phyloP scores from a whole-genome alignment of 2,329 filamentous ascomycete species.

The Thermothelomyces thermophilus region DNA sequence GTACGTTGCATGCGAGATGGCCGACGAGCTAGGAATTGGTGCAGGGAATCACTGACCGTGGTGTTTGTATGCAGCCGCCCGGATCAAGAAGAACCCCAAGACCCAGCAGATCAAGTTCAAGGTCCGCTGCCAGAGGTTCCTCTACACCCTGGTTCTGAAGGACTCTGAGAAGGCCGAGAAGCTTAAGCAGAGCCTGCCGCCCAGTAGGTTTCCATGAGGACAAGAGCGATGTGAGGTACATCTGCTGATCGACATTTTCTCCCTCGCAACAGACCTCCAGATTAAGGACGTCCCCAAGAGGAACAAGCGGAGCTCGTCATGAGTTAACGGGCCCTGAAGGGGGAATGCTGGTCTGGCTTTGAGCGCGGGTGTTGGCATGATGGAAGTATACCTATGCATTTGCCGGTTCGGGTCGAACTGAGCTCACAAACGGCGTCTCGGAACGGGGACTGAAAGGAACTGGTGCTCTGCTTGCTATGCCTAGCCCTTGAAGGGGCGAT shows the following conservation, averaged over 20 bases:
- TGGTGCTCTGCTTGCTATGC: slow-evolving; percentile 26
- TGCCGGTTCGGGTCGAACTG: slow-evolving; percentile 28
- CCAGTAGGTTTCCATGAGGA: slow-evolving; percentile 58
- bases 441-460: slow-evolving; percentile 37
- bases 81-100: slow-evolving; percentile 94
- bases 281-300: slow-evolving; percentile 50
- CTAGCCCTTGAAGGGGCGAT: slow-evolving; percentile 26
- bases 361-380: slow-evolving; percentile 23
- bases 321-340: slow-evolving; percentile 9
- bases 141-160: slow-evolving; percentile 98
- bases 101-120: slow-evolving; percentile 98
- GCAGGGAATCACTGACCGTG: slow-evolving; percentile 13
- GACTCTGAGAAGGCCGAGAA: slow-evolving; percentile 99
- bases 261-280: slow-evolving; percentile 37
- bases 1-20: slow-evolving; percentile 54
- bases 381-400: slow-evolving; percentile 24
- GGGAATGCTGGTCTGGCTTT: slow-evolving; percentile 10
- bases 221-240: no score
- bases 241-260: slow-evolving; percentile 23
- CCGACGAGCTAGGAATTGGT: slow-evolving; percentile 12
- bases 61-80: slow-evolving; percentile 54
- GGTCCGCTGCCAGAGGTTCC: slow-evolving; percentile 93
- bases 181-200: slow-evolving; percentile 97
- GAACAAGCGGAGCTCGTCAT: slow-evolving; percentile 25
- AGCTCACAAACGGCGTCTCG: slow-evolving; percentile 45